Evolutionary conservation across 2,329 filamentous ascomycete species (phyloP).

Genomic region (Botrytis hyacinthi): DNA sequence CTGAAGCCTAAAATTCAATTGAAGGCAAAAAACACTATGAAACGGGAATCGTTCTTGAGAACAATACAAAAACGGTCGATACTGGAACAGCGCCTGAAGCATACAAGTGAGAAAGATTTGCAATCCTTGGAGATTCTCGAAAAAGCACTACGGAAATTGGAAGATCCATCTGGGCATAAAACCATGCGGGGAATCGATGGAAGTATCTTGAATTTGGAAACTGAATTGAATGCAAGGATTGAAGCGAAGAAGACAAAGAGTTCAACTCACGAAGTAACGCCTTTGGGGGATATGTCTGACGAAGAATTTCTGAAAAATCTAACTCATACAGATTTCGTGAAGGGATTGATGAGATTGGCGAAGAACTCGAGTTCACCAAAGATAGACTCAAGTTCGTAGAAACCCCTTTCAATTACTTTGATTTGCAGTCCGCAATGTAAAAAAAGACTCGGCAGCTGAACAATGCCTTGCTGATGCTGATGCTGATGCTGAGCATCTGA

Average conservation of each 20-base stretch:
- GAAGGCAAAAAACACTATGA: not conserved
- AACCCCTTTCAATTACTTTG: not conserved
- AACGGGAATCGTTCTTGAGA: not conserved
- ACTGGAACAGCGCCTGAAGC: not conserved
- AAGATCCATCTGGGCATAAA: not conserved
- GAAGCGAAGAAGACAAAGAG: not conserved
- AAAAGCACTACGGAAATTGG: not conserved
- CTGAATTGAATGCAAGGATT: not conserved
- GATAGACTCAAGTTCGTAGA: not conserved
- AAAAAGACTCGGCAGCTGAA: not conserved
- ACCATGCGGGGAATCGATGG: not conserved
- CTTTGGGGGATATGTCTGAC: not conserved
- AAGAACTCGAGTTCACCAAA: not conserved
- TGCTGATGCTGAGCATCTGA: not conserved
- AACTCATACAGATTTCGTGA: not conserved
- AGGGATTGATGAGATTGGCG: not conserved
- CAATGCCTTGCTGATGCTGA: not conserved
- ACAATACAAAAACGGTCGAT: not conserved
- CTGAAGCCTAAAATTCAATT: not conserved
- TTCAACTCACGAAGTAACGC: not conserved
- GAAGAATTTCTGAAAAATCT: not conserved
- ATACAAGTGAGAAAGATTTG: not conserved
- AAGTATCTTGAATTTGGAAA: too few relatives aligned
- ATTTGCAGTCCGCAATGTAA: not conserved
- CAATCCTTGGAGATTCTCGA: not conserved